These are phyloP conservation scores for Lasiosphaeriaceae sp. DNA, from an alignment of 495 filamentous ascomycete genomes.

Conservation along the genomic window DNA sequence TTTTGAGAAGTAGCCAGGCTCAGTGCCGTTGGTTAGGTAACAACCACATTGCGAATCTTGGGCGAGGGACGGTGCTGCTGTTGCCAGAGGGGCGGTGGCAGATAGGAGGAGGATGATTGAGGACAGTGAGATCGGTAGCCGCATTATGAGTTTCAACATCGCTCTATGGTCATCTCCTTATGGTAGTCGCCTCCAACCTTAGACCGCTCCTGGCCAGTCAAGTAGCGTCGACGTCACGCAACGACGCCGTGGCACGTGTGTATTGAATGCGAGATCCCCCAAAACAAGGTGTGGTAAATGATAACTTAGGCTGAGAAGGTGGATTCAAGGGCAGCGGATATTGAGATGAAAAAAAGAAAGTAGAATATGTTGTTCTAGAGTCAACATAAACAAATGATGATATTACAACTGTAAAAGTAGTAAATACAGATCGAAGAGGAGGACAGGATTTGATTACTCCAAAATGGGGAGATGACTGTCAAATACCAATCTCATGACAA, in stretches of 20 bases:
- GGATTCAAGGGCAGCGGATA: not conserved
- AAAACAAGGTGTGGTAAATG: no score
- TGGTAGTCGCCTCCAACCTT: not conserved
- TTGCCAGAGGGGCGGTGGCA: conserved; percentile 10
- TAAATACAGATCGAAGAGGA: not conserved
- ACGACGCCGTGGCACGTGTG: no score
- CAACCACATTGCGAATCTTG: conserved; percentile 42
- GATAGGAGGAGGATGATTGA: conserved; percentile 21
- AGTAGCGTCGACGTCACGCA: no score
- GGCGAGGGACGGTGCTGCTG: conserved; percentile 16
- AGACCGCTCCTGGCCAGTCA: no score
- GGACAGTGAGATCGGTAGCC: conserved; percentile 11
- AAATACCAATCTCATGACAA: conserved; percentile 6
- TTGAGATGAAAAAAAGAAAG: no score
- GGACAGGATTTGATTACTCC: conserved; percentile 1
- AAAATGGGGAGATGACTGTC: conserved; percentile 3
- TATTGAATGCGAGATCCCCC: no score
- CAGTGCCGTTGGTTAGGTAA: conserved; percentile 45
- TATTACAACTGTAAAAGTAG: not conserved
- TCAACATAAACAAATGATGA: not conserved
- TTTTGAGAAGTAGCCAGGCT: conserved; percentile 54
- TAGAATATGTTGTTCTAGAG: no score
- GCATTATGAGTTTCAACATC: not conserved
- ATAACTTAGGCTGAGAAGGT: no score
- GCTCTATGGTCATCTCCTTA: not conserved